A percentile compares a stretch with the other conserved stretches of the same genome.
Evolutionary conservation across 2,329 filamentous ascomycete species (phyloP).

Genomic region (Pezicula rhizophila): DNA sequence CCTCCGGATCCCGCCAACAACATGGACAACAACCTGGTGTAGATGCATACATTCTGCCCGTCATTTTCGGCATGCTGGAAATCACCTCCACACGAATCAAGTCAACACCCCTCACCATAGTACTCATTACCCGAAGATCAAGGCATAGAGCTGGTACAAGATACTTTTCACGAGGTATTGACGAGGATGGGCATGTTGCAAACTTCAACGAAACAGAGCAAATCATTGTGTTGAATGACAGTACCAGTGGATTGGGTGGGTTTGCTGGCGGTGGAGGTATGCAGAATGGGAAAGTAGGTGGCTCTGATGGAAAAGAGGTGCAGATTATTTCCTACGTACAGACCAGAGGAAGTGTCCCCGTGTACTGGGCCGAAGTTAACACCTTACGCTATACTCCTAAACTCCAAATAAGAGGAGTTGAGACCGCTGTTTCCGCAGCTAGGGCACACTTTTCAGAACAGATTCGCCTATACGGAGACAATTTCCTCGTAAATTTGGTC

Average conservation of each 20-base stretch:
- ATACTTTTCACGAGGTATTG: constrained; percentile 90
- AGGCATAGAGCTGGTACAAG: constrained; percentile 84
- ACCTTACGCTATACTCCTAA: constrained; percentile 86
- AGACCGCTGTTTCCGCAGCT: constrained; percentile 72
- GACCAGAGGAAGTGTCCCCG: constrained; percentile 90
- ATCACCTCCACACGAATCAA: constrained; percentile 85
- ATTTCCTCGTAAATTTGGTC: constrained; percentile 94
- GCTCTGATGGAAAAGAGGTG: constrained; percentile 60
- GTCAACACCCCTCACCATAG: constrained; percentile 74
- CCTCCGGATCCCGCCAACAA: constrained; percentile 53
- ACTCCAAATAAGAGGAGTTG: constrained; percentile 78
- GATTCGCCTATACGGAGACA: constrained; percentile 88
- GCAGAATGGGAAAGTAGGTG: constrained; percentile 64
- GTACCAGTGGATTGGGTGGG: constrained; percentile 65
- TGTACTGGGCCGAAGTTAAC: constrained; percentile 96
- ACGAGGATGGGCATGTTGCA: constrained; percentile 90
- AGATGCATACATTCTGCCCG: constrained; percentile 89
- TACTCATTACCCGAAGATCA: constrained; percentile 82
- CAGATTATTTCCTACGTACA: constrained; percentile 94
- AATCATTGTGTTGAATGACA: constrained; percentile 82
- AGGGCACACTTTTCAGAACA: constrained; percentile 89
- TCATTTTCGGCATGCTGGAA: constrained; percentile 94
- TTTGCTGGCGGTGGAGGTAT: constrained; percentile 73
- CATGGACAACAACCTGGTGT: constrained; percentile 66
- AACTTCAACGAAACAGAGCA: constrained; percentile 99